A percentile compares a stretch with the other conserved stretches of the same genome.
These are phyloP conservation scores for Oropetium thomaeum DNA, from an alignment of 176 grass and related monocot genomes.

Conservation along the genomic window DNA sequence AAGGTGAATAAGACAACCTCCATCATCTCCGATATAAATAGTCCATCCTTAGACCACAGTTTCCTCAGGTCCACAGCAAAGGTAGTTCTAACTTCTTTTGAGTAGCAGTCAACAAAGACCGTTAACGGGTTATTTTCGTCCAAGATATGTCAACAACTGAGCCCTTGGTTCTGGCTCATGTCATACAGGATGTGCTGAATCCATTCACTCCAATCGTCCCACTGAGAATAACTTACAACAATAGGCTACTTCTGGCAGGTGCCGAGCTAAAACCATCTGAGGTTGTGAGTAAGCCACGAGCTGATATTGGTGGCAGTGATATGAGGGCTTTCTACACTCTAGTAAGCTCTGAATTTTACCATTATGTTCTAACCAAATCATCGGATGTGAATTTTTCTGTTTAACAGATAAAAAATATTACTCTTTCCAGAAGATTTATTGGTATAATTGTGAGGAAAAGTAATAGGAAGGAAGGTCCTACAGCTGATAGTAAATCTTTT, in stretches of 20 bases:
- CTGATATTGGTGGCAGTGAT: slow-evolving; percentile 60
- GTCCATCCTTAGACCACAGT: not conserved
- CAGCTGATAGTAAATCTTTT: not conserved
- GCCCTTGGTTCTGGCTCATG: slow-evolving; percentile 49
- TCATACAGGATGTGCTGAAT: slow-evolving; percentile 66
- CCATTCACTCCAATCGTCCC: slow-evolving; percentile 46
- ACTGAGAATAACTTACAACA: slow-evolving; percentile 52
- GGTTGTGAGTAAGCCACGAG: slow-evolving; percentile 42
- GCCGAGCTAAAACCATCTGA: slow-evolving; percentile 60
- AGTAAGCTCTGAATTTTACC: slow-evolving; percentile 40
- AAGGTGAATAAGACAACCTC: slow-evolving; percentile 55
- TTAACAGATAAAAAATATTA: not conserved
- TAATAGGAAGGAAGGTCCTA: not conserved
- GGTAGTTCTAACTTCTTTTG: slow-evolving; percentile 13
- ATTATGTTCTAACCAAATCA: not conserved
- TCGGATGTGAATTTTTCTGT: slow-evolving; percentile 5
- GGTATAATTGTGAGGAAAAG: not conserved
- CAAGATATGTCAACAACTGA: slow-evolving; percentile 18
- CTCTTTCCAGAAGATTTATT: not conserved
- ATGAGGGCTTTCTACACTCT: slow-evolving; percentile 69
- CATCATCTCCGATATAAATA: slow-evolving; percentile 44
- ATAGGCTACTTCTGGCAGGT: slow-evolving; percentile 49
- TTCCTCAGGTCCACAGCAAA: slow-evolving; percentile 15
- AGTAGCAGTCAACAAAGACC: slow-evolving; percentile 23
- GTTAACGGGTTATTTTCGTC: not conserved